These are phyloP conservation scores for Arthrobotrys sphaeroides DNA, from an alignment of 2,329 filamentous ascomycete species.

Conservation along the genomic window DNA sequence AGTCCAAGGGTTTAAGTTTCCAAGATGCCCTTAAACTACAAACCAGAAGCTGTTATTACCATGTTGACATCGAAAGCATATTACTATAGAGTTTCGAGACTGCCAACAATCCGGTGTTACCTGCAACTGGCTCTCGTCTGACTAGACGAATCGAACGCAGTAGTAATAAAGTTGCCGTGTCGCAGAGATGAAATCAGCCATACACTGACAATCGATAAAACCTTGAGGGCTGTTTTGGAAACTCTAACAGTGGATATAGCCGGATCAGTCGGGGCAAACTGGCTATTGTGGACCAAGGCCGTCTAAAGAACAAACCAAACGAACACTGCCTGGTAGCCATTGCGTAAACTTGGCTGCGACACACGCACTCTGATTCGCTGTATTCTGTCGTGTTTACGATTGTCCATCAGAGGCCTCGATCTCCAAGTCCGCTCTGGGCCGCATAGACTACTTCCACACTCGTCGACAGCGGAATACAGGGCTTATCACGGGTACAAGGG, in stretches of 20 bases:
- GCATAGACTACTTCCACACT: slow-evolving; percentile 7
- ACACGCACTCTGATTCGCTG: background rate
- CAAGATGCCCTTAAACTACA: background rate
- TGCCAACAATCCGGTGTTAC: background rate
- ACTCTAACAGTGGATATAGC: background rate
- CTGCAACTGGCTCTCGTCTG: background rate
- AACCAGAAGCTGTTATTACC: background rate
- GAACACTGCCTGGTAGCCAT: slow-evolving; percentile 12
- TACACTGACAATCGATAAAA: slow-evolving; percentile 4
- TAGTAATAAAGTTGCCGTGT: slow-evolving; percentile 43
- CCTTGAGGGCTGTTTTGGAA: slow-evolving; percentile 10
- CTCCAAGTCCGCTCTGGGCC: background rate
- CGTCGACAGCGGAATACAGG: background rate
- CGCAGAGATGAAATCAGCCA: slow-evolving; percentile 38
- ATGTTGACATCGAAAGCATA: background rate
- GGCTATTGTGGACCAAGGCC: slow-evolving; percentile 20
- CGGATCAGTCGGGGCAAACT: slow-evolving; percentile 49
- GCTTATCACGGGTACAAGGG: slow-evolving; percentile 30
- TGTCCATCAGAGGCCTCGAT: slow-evolving; percentile 34
- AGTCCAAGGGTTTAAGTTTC: slow-evolving; percentile 2
- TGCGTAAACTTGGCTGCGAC: slow-evolving; percentile 16
- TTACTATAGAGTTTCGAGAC: background rate
- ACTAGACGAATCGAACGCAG: slow-evolving; percentile 32
- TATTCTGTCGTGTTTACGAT: slow-evolving; percentile 37
- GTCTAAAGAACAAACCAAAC: background rate